Conservation (phyloP, 2,329 filamentous ascomycete genomes). For the Nemania sp. region DNA sequence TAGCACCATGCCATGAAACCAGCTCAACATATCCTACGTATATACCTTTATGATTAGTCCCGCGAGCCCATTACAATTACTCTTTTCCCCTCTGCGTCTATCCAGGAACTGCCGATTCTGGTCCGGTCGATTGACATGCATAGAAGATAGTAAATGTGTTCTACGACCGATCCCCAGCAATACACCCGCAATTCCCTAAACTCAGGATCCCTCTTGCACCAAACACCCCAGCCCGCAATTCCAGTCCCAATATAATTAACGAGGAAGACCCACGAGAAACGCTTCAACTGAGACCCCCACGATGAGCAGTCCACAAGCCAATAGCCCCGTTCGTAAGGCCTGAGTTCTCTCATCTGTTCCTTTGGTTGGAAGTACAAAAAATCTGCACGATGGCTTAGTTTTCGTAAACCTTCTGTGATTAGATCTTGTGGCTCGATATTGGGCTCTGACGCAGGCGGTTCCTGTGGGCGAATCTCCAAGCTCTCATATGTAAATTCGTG, state of each 20-base stretch:
- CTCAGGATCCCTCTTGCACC: slow-evolving; percentile 61
- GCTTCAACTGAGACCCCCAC: slow-evolving; percentile 65
- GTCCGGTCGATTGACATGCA: slow-evolving; percentile 77
- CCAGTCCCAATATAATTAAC: slow-evolving; percentile 69
- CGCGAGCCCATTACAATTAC: slow-evolving; percentile 59
- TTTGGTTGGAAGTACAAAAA: slow-evolving; percentile 66
- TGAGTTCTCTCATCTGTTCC: slow-evolving; percentile 61
- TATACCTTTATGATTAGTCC: slow-evolving; percentile 25
- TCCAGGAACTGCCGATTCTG: slow-evolving; percentile 73
- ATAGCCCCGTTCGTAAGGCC: slow-evolving; percentile 77
- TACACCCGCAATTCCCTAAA: slow-evolving; percentile 72
- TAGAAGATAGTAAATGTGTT: slow-evolving; percentile 79
- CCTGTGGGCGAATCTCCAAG: slow-evolving; percentile 66
- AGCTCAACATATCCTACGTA: not conserved
- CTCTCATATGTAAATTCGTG: slow-evolving; percentile 49
- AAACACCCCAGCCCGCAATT: slow-evolving; percentile 75
- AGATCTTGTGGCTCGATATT: slow-evolving; percentile 62
- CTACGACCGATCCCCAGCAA: slow-evolving; percentile 80
- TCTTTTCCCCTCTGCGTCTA: slow-evolving; percentile 69
- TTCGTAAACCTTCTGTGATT: slow-evolving; percentile 66
- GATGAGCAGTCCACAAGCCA: slow-evolving; percentile 74
- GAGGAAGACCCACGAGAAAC: slow-evolving; percentile 72
- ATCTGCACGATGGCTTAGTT: slow-evolving; percentile 65
- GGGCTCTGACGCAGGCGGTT: slow-evolving; percentile 61
- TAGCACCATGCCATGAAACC: slow-evolving; percentile 6